Base-by-base conservation (phyloP, 2,329 filamentous ascomycete species). In the Ramularia collo-cygni region DNA sequence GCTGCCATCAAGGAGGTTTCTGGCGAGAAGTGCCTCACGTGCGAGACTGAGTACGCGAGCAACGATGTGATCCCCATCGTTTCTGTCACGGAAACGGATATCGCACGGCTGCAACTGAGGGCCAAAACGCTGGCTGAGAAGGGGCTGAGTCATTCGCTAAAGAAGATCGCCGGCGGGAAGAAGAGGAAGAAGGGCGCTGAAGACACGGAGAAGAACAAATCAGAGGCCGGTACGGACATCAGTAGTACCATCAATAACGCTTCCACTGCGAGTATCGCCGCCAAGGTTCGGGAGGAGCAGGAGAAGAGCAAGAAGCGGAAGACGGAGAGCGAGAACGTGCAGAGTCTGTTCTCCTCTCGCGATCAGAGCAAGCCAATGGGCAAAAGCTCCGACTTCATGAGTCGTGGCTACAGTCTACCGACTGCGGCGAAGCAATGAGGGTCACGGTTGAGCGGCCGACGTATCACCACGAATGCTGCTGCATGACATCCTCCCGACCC, bases 221-320 rank as follows among this genome's bases (percentile, higher is more conserved):
- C 52, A 17, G n/a, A n/a, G n/a, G n/a, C n/a, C n/a, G n/a, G n/a
- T n/a, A n/a, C n/a, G n/a, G n/a, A n/a, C n/a, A n/a, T n/a, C n/a
- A n/a, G n/a, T n/a, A 65, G 72, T 38, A 79, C 82, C 8, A 95
- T 96, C 62, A 95, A 95, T 61, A 94, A 96, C 53, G 71, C 85
- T 0, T 76, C 85, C 40, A 92, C 92, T 0, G 89, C 90, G 0
- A 83, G 80, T 3, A 66, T 98, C 30, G 94, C 90, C 0, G 85
- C 84, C 1, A 88, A 81, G 52, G 89, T 98, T 0, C 62, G 96
- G 17, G 82, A 83, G 16, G 90, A 96, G 56, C 86, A 95, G 60
- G 84, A 90, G 36, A 79, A 83, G 55, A 74, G 76, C 40, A 88
- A 87, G 50, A 95, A 90, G 66, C 71, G 81, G 51, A 94, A 85